phyloP scores from a whole-genome alignment of 805 yeast species.

The Cyberlindnera nakhonratchasimensis region DNA sequence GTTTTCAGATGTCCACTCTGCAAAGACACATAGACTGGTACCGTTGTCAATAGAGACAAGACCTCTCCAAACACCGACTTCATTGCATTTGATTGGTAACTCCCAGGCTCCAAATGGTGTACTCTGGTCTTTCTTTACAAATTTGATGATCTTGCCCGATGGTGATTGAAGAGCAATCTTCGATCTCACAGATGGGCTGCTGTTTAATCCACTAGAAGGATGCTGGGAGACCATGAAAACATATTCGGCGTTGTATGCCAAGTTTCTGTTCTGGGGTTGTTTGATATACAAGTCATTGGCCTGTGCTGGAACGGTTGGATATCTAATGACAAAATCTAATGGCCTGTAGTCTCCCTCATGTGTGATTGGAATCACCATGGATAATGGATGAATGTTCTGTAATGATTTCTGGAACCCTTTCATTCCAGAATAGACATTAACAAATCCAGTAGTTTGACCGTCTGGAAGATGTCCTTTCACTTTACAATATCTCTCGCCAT shows the following conservation, averaged over 20 bases:
- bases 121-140: conserved; percentile 47
- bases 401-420: conserved; percentile 56
- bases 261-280: conserved; percentile 74
- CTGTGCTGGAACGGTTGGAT: conserved; percentile 66
- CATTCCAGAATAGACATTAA: conserved; percentile 70
- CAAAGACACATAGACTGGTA: conserved; percentile 80
- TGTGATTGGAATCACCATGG: conserved; percentile 69
- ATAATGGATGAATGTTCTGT: conserved; percentile 61
- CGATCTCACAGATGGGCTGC: conserved; percentile 32
- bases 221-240: conserved; percentile 62
- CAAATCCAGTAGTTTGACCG: conserved; percentile 60
- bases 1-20: conserved; percentile 73
- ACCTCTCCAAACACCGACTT: conserved; percentile 80
- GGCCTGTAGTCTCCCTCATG: conserved; percentile 65
- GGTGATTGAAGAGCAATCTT: conserved; percentile 80
- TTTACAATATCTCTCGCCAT: conserved; percentile 61
- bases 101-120: conserved; percentile 56
- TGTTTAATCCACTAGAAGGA: conserved; percentile 23
- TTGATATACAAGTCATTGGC: conserved; percentile 74
- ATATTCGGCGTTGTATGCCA: conserved; percentile 56
- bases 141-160: conserved; percentile 67
- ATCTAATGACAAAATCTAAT: conserved; percentile 65
- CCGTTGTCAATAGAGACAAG: conserved; percentile 76
- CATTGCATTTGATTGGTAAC: conserved; percentile 57
- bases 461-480: conserved; percentile 81